Conservation (phyloP, 305 asterid genomes). For the Fraxinus baroniana region DNA sequence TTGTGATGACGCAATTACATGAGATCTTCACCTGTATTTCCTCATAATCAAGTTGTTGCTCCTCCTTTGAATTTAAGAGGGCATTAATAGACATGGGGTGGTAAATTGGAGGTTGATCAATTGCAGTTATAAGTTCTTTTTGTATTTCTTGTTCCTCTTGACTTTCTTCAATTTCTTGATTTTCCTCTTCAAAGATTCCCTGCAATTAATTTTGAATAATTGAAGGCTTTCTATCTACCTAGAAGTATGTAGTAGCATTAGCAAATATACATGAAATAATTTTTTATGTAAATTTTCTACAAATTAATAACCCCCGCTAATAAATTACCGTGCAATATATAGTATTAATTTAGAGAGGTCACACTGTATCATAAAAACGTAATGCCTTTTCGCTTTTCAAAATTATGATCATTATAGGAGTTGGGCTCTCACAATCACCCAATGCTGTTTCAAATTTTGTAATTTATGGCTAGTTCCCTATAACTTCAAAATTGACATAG, state of each 20-base stretch:
- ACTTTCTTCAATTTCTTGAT: background rate
- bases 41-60: background rate
- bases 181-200: background rate
- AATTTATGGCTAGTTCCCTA: background rate
- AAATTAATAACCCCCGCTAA: background rate
- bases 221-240: background rate
- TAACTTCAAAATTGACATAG: constrained; percentile 9
- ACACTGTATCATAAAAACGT: background rate
- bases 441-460: background rate
- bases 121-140: background rate
- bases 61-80: background rate
- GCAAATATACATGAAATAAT: background rate
- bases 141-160: background rate
- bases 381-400: background rate
- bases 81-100: background rate
- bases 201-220: background rate
- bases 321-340: background rate
- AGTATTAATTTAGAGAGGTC: background rate
- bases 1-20: background rate
- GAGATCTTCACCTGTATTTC: background rate
- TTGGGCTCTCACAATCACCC: constrained; percentile 8
- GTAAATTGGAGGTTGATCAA: background rate
- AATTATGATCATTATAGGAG: constrained; percentile 1
- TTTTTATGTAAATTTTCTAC: background rate
- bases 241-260: background rate